Base-by-base conservation (phyloP, 2,329 filamentous ascomycete species). In the Coniochaeta sp. region DNA sequence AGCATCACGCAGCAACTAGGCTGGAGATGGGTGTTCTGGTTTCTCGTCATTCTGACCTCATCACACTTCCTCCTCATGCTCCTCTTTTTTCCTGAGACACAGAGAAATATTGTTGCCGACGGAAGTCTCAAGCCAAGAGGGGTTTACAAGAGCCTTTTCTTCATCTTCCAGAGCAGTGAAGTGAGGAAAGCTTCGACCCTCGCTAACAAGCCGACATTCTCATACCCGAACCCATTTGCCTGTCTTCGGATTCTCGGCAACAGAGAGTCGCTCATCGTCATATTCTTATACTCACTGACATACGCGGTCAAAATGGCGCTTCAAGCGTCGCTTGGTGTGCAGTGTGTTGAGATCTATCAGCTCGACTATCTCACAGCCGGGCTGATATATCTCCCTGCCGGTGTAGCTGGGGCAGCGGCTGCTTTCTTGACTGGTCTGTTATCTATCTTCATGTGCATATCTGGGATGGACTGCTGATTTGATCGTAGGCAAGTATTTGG, bases 21-120 rank as follows among this genome's bases (percentile, higher is more conserved):
- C 3, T 84, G 81, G 81, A 69, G 75, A 42, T 74, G 72, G 58
- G 77, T 82, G 32, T 84, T 84, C 64, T 83, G 80, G 79, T 78
- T 82, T 44, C 67, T 83, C 12, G 70, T 75, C 3, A 79, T 83
- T 34, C 60, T 65, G 4, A 65, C 64, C 1, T 59, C 28, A 0
- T 68, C 70, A 2, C 73, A 75, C 40, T 65, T 77, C 17, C 50
- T 77, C 0, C 62, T 74, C 0, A 65, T 78, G 16, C 28, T 76
- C 5, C 59, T 78, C 1, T 73, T 81, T 36, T 71, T 82, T 8
- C 82, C 81, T 0, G 74, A 78, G 59, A 78, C 75, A 0, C 73
- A 73, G 57, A 69, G 75, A 7, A 70, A 68, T 14, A 70, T 81
- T 24, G 79, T 81, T 12, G 77, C 72, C 19, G 71, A 81, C 58